Evolutionary conservation across 768 basidiomycete genomes (phyloP), one percentile per base, ranked within the genome.

Genomic region (Multifurca ochricompacta): DNA sequence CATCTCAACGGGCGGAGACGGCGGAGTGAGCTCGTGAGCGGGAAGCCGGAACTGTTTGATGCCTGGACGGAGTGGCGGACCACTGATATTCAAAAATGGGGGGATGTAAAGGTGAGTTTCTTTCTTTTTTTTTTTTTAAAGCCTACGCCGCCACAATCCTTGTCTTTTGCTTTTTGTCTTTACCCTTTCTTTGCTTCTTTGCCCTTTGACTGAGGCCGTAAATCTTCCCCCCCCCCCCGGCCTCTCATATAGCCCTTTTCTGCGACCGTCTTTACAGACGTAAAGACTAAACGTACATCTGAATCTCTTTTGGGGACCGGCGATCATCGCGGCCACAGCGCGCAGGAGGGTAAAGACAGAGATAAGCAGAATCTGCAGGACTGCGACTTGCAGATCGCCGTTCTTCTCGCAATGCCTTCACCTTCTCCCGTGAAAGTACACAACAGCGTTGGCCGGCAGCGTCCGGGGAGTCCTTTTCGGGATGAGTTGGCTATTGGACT

Each of bases 371-470:
- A 10, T 8, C 16, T 4, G 27, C 21, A 16, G 3, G 7, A 6
- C n/a, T 11, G 37, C 16, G 23, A 9, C 11, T 28, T 61, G 19
- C 58, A 53, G 25, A 48, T 56, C 25, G 59, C 60, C 19, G 47
- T 61, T 32, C 34, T 61, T 23, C 47, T 61, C 16, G 54, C 51
- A 21, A 61, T 61, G 60, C 60, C 60, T n/a, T 56, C 60, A 14
- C 51, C 47, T 5, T n/a, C 4, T 3, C 50, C 14, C 11, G 9
- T 28, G 6, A 41, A 32, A 13, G 18, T 7, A 14, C 34, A 34
- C 14, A 31, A 36, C 4, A 25, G 27, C 2, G 31, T 31, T 28
- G 5, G 9, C 30, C n/a, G 9, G 18, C 35, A 16, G 28, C 4
- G 11, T 5, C n/a, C 11, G 6, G 32, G 16, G 6, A 3, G 34